phyloP scores from a whole-genome alignment of 768 basidiomycete species.

The Coprinopsis marcescibilis region DNA sequence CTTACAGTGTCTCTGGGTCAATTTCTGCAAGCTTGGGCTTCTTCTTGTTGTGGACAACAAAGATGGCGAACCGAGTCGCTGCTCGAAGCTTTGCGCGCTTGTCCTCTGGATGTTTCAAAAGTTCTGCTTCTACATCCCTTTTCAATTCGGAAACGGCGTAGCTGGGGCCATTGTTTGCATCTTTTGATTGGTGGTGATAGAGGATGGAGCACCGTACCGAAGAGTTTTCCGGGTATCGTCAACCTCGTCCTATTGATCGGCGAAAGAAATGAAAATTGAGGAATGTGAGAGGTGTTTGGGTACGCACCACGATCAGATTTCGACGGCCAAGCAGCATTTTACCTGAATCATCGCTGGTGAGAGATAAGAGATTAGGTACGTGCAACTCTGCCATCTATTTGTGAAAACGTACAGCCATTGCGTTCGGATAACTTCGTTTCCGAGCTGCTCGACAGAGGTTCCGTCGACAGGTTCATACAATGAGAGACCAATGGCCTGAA shows the following conservation, averaged over 20 bases:
- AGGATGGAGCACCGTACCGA: slow-evolving; percentile 45
- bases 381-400: slow-evolving; percentile 9
- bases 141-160: slow-evolving; percentile 88
- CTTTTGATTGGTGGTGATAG: neutral
- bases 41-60: slow-evolving; percentile 92
- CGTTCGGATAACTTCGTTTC: slow-evolving; percentile 83
- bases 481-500: slow-evolving; percentile 94
- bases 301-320: slow-evolving; percentile 75
- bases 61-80: slow-evolving; percentile 80
- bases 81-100: slow-evolving; percentile 63
- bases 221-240: slow-evolving; percentile 89
- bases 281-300: too few relatives aligned
- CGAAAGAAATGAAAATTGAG: too few relatives aligned
- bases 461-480: slow-evolving; percentile 88
- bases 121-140: slow-evolving; percentile 78
- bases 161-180: slow-evolving; percentile 30
- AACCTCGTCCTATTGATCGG: slow-evolving; percentile 83
- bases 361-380: neutral
- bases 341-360: slow-evolving; percentile 46
- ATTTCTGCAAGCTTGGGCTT: slow-evolving; percentile 80
- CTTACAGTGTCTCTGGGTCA: slow-evolving; percentile 60
- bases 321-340: slow-evolving; percentile 73
- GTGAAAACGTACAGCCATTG: slow-evolving; percentile 86
- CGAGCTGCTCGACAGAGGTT: slow-evolving; percentile 65
- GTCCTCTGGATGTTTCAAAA: slow-evolving; percentile 57